These are phyloP conservation scores for Pleurostoma richardsiae DNA, from an alignment of 2,329 filamentous ascomycete genomes.

Conservation along the genomic window DNA sequence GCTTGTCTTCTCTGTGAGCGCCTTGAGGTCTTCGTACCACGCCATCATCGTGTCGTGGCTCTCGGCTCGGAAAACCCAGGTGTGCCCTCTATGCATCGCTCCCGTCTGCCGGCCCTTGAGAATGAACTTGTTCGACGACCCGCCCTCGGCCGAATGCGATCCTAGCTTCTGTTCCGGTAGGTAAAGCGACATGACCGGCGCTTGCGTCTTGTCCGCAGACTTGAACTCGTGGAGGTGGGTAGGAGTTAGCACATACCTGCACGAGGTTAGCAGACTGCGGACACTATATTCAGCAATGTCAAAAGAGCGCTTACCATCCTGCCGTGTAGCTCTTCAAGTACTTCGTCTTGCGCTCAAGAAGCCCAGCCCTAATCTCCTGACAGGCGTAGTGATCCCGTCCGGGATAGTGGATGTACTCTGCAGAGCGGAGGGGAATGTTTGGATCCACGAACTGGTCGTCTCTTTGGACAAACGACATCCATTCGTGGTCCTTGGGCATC, in stretches of 20 bases:
- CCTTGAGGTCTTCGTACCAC: slow-evolving; percentile 92
- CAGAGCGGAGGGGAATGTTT: slow-evolving; percentile 67
- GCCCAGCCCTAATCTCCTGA: slow-evolving; percentile 80
- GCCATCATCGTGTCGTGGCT: slow-evolving; percentile 92
- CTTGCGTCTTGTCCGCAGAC: slow-evolving; percentile 87
- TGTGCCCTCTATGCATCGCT: slow-evolving; percentile 77
- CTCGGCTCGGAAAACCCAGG: slow-evolving; percentile 67
- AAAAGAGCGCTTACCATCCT: slow-evolving; percentile 64
- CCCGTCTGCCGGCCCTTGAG: slow-evolving; percentile 95
- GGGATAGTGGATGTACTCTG: slow-evolving; percentile 85
- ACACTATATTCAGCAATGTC: not conserved
- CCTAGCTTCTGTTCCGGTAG: slow-evolving; percentile 93
- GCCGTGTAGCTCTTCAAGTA: slow-evolving; percentile 97
- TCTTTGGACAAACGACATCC: slow-evolving; percentile 73
- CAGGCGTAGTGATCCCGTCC: slow-evolving; percentile 79
- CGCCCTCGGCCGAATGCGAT: slow-evolving; percentile 76
- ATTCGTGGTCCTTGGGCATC: slow-evolving; percentile 94
- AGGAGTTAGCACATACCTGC: slow-evolving; percentile 89
- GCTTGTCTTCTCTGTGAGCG: slow-evolving; percentile 72
- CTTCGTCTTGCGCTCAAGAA: slow-evolving; percentile 97
- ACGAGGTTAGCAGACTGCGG: not conserved
- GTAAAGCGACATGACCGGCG: slow-evolving; percentile 93
- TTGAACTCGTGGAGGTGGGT: slow-evolving; percentile 99
- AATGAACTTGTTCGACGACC: slow-evolving; percentile 94
- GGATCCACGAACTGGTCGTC: slow-evolving; percentile 88